A percentile compares a stretch with the other conserved stretches of the same genome.
Evolutionary conservation across 768 basidiomycete genomes (phyloP).

Genomic region (Lactifluus piperatus): DNA sequence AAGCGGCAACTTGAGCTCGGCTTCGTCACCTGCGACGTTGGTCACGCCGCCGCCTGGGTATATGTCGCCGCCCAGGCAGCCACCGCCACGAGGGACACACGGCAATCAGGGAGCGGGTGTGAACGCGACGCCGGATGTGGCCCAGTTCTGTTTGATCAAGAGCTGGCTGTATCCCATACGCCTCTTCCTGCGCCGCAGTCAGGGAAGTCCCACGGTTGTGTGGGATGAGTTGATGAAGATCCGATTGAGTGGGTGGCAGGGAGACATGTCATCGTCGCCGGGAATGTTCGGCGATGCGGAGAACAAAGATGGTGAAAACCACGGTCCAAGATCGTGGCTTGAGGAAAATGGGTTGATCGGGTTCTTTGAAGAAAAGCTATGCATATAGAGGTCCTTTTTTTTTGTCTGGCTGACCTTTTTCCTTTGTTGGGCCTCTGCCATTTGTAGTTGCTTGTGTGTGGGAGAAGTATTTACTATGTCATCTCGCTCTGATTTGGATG

Average conservation of each 20-base stretch:
- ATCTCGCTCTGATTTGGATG: not conserved
- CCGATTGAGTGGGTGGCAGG: constrained; percentile 34
- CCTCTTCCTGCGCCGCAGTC: constrained; percentile 35
- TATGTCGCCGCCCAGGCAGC: too few relatives aligned
- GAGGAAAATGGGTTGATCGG: constrained; percentile 22
- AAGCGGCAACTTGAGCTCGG: too few relatives aligned
- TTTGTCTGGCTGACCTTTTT: not conserved
- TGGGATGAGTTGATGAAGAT: constrained; percentile 50
- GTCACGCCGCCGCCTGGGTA: too few relatives aligned
- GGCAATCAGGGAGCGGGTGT: constrained; percentile 17
- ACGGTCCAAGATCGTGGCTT: not conserved
- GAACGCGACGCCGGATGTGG: constrained; percentile 26
- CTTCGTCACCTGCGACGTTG: too few relatives aligned
- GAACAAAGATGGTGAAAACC: not conserved
- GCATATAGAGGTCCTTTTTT: not conserved
- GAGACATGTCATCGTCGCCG: constrained; percentile 20
- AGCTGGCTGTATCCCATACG: constrained; percentile 44
- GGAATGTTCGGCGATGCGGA: not conserved
- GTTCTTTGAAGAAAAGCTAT: constrained; percentile 22
- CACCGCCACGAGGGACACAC: too few relatives aligned
- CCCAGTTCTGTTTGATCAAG: constrained; percentile 41
- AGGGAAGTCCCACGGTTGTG: constrained; percentile 39
- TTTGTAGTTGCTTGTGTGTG: too few relatives aligned
- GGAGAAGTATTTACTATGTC: too few relatives aligned
- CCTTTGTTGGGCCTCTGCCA: not conserved